Conservation (phyloP, 495 filamentous ascomycete genomes). For the Umbilicaria muhlenbergii region DNA sequence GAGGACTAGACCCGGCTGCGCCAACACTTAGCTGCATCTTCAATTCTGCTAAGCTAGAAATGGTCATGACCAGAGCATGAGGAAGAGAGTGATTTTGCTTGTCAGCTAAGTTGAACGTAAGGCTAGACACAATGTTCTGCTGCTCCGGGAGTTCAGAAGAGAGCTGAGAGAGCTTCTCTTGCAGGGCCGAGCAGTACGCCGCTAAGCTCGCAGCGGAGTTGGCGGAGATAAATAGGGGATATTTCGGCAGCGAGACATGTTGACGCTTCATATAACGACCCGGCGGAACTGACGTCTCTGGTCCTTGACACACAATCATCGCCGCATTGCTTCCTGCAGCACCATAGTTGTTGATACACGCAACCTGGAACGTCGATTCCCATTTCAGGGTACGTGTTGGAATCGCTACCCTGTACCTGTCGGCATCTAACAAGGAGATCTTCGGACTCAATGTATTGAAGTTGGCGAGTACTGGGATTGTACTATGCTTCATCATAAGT, state of each 20-base stretch:
- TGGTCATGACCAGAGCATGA: not conserved
- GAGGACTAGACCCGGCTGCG: too few species aligned
- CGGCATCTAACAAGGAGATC: constrained; percentile 7
- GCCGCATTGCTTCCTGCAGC: constrained; percentile 30
- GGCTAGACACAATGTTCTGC: too few species aligned
- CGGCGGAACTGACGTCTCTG: not conserved
- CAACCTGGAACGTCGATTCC: constrained; percentile 19
- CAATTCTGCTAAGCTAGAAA: not conserved
- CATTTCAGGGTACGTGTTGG: constrained; percentile 16
- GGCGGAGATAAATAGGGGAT: constrained; percentile 6
- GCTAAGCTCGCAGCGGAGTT: constrained; percentile 1
- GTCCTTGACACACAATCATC: constrained; percentile 13
- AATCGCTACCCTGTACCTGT: constrained; percentile 26
- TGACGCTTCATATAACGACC: not conserved
- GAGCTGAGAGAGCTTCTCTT: not conserved
- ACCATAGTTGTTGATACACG: constrained; percentile 33
- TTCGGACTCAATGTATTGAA: constrained; percentile 26
- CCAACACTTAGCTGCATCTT: not conserved
- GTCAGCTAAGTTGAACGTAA: not conserved
- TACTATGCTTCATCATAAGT: constrained; percentile 16
- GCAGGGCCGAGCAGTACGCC: constrained; percentile 4
- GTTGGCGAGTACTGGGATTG: constrained; percentile 23
- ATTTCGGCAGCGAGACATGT: not conserved
- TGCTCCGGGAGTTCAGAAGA: too few species aligned
- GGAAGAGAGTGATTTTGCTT: constrained; percentile 4